Base-by-base conservation (phyloP, 78 protist genomes). In the Dictyostelium intermedium region DNA sequence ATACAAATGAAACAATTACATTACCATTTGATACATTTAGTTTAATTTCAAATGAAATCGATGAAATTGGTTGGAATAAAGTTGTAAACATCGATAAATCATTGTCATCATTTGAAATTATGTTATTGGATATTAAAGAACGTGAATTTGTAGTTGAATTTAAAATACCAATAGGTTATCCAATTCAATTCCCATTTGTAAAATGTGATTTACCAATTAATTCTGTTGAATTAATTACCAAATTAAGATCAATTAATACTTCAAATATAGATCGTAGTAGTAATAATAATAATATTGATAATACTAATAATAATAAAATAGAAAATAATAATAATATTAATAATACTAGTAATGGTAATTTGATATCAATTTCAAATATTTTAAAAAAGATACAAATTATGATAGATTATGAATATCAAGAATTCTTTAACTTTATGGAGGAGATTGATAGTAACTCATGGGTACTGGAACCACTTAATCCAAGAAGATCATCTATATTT, bases 391-490 rank as follows among this genome's bases (percentile, higher is more conserved):
- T 85, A 1, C 56, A 35, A n/a, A 23, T 20, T 60, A 66, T 56
- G 56, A 41, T 89, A 37, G 56, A 69, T 16, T 11, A 11, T 11
- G 34, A 60, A 30, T 56, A 50, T 25, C 94, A 89, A 34, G 47
- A 43, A 30, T 89, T 89, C 63, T 89, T 89, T 70, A 78, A 89
- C 43, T 23, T 50, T 23, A 80, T 89, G 87, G 94, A 89, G 3
- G 94, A 89, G 3, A 89, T 89, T 5, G 94, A 89, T 20, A 2
- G 34, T 0, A 70, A 66, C 2, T 39, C 82, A 13, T 89, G 94
- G 94, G 94, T 89, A 7, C 20, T 89, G 14, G 94, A 89, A 20
- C 94, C 94, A n/a, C 20, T 32, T 23, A 60, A 78, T 32, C 82
- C 87, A 25, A 27, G 39, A n/a, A 25, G 45, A 41, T 35, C 72